Conservation (phyloP, 306 rosid species). For the Prunus kanzakura region DNA sequence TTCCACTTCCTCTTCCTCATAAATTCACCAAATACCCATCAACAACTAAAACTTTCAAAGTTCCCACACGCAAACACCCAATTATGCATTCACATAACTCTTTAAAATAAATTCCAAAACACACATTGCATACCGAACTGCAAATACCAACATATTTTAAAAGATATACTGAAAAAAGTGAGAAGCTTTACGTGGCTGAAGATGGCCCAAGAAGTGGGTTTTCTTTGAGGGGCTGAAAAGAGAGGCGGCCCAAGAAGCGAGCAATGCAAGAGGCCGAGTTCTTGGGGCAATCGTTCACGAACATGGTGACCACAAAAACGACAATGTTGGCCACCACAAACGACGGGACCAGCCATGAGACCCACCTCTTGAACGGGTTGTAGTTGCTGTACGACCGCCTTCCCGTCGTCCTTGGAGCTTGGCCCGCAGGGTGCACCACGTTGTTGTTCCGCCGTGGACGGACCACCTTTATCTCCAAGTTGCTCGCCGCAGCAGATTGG, state of each 20-base stretch:
- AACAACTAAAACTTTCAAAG: neutral
- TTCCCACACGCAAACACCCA: neutral
- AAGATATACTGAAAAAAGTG: neutral
- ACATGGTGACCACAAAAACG: conserved; percentile 54
- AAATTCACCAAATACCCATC: neutral
- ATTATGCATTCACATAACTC: neutral
- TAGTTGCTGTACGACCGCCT: conserved; percentile 11
- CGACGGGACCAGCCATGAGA: conserved; percentile 68
- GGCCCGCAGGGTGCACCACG: conserved; percentile 27
- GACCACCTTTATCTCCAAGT: conserved; percentile 50
- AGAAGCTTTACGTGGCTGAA: conserved; percentile 53
- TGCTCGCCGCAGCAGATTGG: conserved; percentile 26
- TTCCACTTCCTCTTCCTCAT: neutral
- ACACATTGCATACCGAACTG: neutral
- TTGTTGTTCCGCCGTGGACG: conserved; percentile 32
- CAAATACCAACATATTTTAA: neutral
- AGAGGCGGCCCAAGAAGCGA: conserved; percentile 64
- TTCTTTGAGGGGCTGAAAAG: conserved; percentile 76
- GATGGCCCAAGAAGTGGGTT: conserved; percentile 88
- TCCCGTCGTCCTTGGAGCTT: conserved; percentile 5
- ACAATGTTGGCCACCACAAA: conserved; percentile 58
- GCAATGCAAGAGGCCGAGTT: conserved; percentile 44
- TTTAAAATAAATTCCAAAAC: neutral
- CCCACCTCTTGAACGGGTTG: conserved; percentile 55
- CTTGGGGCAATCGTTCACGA: conserved; percentile 60